Base-by-base conservation (phyloP, 2,329 filamentous ascomycete species). In the Fusarium anguioides region DNA sequence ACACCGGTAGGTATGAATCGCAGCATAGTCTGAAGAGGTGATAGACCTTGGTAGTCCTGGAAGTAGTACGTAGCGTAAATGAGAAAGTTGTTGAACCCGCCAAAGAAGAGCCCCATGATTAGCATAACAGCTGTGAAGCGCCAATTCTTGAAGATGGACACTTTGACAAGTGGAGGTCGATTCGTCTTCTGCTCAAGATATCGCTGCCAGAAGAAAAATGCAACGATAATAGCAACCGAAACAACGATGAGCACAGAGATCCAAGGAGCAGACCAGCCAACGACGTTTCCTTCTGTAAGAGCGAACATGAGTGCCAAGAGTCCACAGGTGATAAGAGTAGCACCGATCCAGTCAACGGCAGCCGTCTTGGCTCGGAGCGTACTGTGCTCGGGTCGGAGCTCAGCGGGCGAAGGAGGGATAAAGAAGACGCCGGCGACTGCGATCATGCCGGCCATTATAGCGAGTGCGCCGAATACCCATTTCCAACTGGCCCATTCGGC, bases 1-100 rank as follows among this genome's bases (percentile, higher is more conserved):
- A 89, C 80, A 11, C 89, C 89, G 0, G 86, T 89, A 0, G 90
- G 89, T 10, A 92, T 81, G 74, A 91, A 92, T 5, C 89, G 87
- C 10, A 92, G 74, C 14, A 89, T 91, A 0, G 89, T 91, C 65
- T 91, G 84, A n/a, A 91, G 79, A 1, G 88, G 81, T 1, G 81
- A 83, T 3, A 88, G 81, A 1, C 83, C 85, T 69, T 89, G 88
- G 73, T 86, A 91, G 65, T 89, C 84, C 75, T 92, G 90, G 76
- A 87, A 92, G 76, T 87, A 91, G 76, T 89, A 92, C 6, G 90
- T 92, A 2, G 88, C 85, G 69, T 85, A 91, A 61, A 92, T 81
- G 36, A 91, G 78, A 68, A 84, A 91, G 74, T 89, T 89, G 77
- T 90, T 91, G 78, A 92, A 92, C 3, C 83, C 81, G 18, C 85